These are phyloP conservation scores for Casaregolazyma suthepensis DNA, from an alignment of 1,139 yeast species.

Conservation along the genomic window DNA sequence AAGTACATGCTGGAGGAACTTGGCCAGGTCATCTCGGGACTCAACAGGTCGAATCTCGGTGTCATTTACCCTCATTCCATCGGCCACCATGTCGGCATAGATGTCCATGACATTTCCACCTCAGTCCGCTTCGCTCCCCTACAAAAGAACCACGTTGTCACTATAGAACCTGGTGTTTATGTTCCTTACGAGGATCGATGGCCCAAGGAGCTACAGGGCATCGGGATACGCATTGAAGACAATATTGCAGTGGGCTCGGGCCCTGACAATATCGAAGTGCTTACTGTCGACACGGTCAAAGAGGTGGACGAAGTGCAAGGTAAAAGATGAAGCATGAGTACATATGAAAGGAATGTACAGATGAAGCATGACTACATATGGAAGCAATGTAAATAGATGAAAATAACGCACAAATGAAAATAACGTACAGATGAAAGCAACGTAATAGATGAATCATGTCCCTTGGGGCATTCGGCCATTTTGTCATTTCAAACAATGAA, in stretches of 20 bases:
- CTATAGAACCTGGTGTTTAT: conserved; percentile 93
- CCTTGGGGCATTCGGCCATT: too few relatives aligned
- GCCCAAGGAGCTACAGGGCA: conserved; percentile 78
- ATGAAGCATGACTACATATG: too few relatives aligned
- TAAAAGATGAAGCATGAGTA: too few relatives aligned
- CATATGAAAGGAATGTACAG: too few relatives aligned
- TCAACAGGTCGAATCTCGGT: conserved; percentile 24
- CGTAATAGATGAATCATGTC: background rate
- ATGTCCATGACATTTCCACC: conserved; percentile 75
- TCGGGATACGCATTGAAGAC: conserved; percentile 94
- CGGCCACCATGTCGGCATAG: conserved; percentile 93
- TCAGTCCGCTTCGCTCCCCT: conserved; percentile 39
- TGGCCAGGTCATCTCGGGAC: conserved; percentile 36
- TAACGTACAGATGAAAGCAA: background rate
- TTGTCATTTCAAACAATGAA: too few relatives aligned
- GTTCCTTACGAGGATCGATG: conserved; percentile 63
- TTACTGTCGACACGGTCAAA: conserved; percentile 79
- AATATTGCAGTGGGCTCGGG: conserved; percentile 68
- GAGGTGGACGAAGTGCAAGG: conserved; percentile 73
- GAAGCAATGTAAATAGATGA: background rate
- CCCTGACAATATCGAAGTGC: conserved; percentile 46
- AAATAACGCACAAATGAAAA: too few relatives aligned
- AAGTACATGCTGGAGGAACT: conserved; percentile 55
- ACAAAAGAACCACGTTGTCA: conserved; percentile 48
- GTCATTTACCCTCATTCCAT: conserved; percentile 84